Evolutionary conservation across 306 rosid genomes (phyloP).

Genomic region (Trifolium pratense): DNA sequence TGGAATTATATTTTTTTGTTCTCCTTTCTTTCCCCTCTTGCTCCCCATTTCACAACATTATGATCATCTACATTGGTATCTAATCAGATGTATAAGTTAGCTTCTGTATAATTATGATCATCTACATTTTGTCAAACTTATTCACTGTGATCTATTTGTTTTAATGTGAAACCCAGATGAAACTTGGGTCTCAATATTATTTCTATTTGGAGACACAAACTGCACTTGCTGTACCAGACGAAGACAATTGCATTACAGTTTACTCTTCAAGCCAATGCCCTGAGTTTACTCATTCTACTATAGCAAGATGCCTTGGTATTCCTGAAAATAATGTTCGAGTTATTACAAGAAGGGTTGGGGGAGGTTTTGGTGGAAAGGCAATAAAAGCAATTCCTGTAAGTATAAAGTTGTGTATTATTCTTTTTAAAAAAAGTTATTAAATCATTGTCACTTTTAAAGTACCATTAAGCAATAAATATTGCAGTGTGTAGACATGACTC

Average conservation of each 20-base stretch:
- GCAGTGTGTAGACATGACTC: constrained; percentile 4
- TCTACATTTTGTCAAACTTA: too few relatives aligned
- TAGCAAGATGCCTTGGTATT: constrained; percentile 83
- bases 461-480: neutral
- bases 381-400: constrained; percentile 68
- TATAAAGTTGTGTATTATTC: constrained; percentile 32
- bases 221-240: constrained; percentile 96
- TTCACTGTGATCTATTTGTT: neutral
- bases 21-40: constrained; percentile 16
- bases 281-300: constrained; percentile 50
- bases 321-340: constrained; percentile 81
- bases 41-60: constrained; percentile 25
- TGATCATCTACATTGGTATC: neutral
- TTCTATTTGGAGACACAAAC: constrained; percentile 97
- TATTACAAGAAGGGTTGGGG: constrained; percentile 92
- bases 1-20: constrained; percentile 20
- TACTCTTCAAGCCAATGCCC: constrained; percentile 81
- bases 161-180: constrained; percentile 62
- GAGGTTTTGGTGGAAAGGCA: constrained; percentile 95
- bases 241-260: constrained; percentile 88
- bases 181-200: constrained; percentile 87
- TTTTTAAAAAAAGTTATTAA: neutral
- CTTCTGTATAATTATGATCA: constrained; percentile 23
- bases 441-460: neutral
- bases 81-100: constrained; percentile 11